phyloP scores from a whole-genome alignment of 257 asterid species.

The Avicennia marina region DNA sequence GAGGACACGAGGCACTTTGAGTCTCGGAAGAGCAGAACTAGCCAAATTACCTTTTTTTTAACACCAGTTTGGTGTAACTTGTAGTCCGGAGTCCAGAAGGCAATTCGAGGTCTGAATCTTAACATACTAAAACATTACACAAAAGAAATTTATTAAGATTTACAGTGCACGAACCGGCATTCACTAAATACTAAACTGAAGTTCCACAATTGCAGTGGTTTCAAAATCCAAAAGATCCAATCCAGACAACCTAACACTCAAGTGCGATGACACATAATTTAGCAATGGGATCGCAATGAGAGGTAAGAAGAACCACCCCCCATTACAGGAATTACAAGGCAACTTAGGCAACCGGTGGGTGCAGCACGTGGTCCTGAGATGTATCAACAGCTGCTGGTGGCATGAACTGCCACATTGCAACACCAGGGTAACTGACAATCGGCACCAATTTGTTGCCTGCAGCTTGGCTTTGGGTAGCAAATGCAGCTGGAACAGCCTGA shows the following conservation, averaged over 20 bases:
- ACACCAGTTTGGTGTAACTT: too few relatives aligned
- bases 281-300: slow-evolving; percentile 23
- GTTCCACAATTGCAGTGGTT: too few relatives aligned
- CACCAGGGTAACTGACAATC: slow-evolving; percentile 81
- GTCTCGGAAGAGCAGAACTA: too few relatives aligned
- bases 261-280: slow-evolving; percentile 24
- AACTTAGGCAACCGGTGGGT: slow-evolving; percentile 81
- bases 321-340: slow-evolving; percentile 47
- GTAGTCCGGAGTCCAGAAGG: too few relatives aligned
- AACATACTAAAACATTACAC: too few relatives aligned
- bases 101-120: too few relatives aligned
- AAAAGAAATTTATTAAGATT: slow-evolving; percentile 18
- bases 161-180: slow-evolving; percentile 30
- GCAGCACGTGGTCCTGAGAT: slow-evolving; percentile 95
- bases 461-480: slow-evolving; percentile 50
- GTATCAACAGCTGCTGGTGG: slow-evolving; percentile 98
- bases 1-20: too few relatives aligned
- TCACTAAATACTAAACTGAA: too few relatives aligned
- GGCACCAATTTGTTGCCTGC: slow-evolving; percentile 83
- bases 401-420: slow-evolving; percentile 98
- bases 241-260: slow-evolving; percentile 30
- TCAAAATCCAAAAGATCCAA: too few relatives aligned
- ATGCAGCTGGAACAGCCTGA: slow-evolving; percentile 44
- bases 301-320: slow-evolving; percentile 55
- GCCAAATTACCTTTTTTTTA: too few relatives aligned